Conservation (phyloP, 2,329 filamentous ascomycete species). For the Alternaria ventricosa region DNA sequence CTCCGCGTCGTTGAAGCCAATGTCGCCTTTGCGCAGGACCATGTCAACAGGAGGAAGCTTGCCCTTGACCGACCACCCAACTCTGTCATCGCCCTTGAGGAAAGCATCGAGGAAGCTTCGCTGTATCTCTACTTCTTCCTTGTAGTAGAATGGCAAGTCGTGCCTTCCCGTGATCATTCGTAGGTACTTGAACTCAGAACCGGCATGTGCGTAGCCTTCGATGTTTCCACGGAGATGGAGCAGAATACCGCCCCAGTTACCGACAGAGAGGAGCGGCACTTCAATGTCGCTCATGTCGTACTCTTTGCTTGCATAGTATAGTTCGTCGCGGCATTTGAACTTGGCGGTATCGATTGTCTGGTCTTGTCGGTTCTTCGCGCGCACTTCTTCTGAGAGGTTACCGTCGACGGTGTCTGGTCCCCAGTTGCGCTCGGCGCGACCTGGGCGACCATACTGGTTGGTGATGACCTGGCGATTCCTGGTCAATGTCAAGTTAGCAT, state of each 20-base stretch:
- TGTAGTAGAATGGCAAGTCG: conserved; percentile 75
- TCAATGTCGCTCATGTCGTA: conserved; percentile 70
- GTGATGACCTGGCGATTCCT: conserved; percentile 69
- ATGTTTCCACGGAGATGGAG: conserved; percentile 74
- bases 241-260: conserved; percentile 74
- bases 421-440: conserved; percentile 59
- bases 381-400: conserved; percentile 61
- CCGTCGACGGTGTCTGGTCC: conserved; percentile 66
- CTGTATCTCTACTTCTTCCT: conserved; percentile 72
- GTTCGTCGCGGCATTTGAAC: conserved; percentile 66
- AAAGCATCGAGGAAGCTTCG: conserved; percentile 73
- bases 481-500: conserved; percentile 17
- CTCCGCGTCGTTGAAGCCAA: conserved; percentile 69
- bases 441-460: conserved; percentile 71
- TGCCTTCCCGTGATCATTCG: conserved; percentile 74
- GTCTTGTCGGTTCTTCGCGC: conserved; percentile 55
- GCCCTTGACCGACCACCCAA: conserved; percentile 65
- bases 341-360: conserved; percentile 43
- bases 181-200: conserved; percentile 71
- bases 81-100: conserved; percentile 69
- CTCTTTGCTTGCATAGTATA: conserved; percentile 70
- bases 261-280: conserved; percentile 70
- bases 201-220: conserved; percentile 67
- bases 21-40: conserved; percentile 69
- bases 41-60: conserved; percentile 67